Conservation (phyloP, 1,139 yeast species). For the Protomyces arabidopsidicola region DNA sequence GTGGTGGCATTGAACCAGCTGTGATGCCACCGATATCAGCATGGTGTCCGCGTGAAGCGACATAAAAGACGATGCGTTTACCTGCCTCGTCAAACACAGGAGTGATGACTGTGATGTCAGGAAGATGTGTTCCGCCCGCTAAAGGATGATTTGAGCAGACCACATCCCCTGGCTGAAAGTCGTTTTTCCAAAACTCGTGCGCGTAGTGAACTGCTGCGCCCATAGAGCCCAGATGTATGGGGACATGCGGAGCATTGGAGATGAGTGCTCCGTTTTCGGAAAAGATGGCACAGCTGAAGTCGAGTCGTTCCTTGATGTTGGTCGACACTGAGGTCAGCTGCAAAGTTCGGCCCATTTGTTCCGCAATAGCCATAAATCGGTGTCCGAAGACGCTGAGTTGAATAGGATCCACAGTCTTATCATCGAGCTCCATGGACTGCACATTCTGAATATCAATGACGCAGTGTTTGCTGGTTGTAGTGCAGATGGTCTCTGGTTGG, state of each 20-base stretch:
- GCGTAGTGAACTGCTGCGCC: conserved; percentile 64
- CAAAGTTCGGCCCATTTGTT: conserved; percentile 71
- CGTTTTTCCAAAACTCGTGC: conserved; percentile 55
- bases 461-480: conserved; percentile 58
- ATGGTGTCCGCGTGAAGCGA: conserved; percentile 64
- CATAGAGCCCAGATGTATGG: conserved; percentile 77
- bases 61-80: conserved; percentile 50
- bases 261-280: conserved; percentile 63
- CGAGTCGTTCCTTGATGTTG: conserved; percentile 68
- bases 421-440: conserved; percentile 37
- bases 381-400: conserved; percentile 67
- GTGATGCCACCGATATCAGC: conserved; percentile 64
- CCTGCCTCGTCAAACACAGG: conserved; percentile 62
- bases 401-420: conserved; percentile 51
- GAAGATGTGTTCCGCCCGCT: conserved; percentile 70
- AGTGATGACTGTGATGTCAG: conserved; percentile 67
- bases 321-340: conserved; percentile 71
- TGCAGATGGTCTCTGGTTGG: conserved; percentile 66
- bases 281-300: conserved; percentile 71
- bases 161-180: conserved; percentile 58
- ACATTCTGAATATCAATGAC: conserved; percentile 43
- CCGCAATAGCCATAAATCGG: conserved; percentile 75
- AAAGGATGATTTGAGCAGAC: conserved; percentile 64
- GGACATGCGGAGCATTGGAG: conserved; percentile 76
- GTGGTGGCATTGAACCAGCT: conserved; percentile 65